A percentile compares a stretch with the other conserved stretches of the same genome.
Conservation (phyloP, 139 green algal species). For the Monoraphidium neglectum region DNA sequence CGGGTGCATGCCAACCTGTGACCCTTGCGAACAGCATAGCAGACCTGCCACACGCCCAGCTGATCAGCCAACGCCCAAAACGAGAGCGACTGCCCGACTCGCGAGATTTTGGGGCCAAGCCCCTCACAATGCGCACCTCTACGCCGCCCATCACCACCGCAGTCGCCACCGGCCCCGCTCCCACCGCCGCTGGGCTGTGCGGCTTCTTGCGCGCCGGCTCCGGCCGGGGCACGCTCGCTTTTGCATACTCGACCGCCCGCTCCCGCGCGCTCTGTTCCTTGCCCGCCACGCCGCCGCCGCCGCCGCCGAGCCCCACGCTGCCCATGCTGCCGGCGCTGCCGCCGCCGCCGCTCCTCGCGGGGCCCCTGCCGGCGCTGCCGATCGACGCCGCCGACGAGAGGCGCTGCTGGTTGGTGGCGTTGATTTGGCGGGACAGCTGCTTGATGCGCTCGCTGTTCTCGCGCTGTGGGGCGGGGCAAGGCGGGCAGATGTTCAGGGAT, state of each 20-base stretch:
- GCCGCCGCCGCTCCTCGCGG: background rate
- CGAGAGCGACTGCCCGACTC: too few relatives aligned
- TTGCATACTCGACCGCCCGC: constrained; percentile 17
- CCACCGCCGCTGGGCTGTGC: background rate
- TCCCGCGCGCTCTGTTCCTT: constrained; percentile 16
- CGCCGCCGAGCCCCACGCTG: background rate
- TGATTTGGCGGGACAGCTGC: constrained; percentile 39
- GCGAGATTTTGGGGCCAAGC: too few relatives aligned
- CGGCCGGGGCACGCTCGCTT: constrained; percentile 4
- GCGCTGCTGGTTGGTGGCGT: constrained; percentile 6
- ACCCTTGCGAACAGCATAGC: too few relatives aligned
- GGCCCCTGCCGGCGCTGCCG: background rate
- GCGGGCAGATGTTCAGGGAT: background rate
- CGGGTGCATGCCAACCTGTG: too few relatives aligned
- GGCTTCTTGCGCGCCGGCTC: background rate
- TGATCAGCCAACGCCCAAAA: too few relatives aligned
- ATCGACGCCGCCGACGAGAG: background rate
- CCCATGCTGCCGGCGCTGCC: background rate
- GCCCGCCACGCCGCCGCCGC: background rate
- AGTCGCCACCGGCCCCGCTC: background rate
- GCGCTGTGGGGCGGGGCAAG: constrained; percentile 24
- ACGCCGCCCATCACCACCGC: background rate
- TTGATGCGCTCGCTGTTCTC: constrained; percentile 60
- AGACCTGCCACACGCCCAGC: too few relatives aligned
- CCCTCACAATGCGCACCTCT: too few relatives aligned